Evolutionary conservation across 2,329 filamentous ascomycete genomes (phyloP), one percentile per base, ranked within the genome.

Genomic region (Nemania serpens): DNA sequence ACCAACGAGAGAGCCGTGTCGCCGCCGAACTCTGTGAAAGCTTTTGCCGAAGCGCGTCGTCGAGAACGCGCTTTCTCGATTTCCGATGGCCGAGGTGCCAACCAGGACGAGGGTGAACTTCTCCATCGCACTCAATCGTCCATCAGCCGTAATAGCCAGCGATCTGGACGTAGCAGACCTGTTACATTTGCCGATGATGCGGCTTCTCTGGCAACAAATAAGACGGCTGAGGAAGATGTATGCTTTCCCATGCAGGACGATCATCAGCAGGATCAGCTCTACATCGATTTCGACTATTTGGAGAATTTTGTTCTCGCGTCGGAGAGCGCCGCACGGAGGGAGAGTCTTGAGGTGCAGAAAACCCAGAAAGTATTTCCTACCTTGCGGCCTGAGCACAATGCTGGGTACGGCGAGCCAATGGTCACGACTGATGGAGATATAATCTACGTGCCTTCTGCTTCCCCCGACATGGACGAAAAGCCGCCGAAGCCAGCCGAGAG

Each of bases 21-120:
- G 5, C 94, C 94, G 11, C 95, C 95, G 7, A 99, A 97, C 75
- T 99, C 95, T 0, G 93, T 99, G 53, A 96, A 98, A 75, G 95
- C 95, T 3, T 99, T 99, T 76, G 95, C 95, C 17, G 91, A 95
- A 71, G 91, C 91, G 57, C 89, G 92, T 52, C 91, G 92, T 61
- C 89, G 93, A 61, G 91, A 94, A 73, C 90, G 93, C 45, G 91
- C 88, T 61, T 74, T 82, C 72, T 88, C 82, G 20, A 78, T 82
- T 64, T 84, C 82, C 15, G 84, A 84, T 64, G 66, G 17, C 71
- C 75, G 57, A 74, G 73, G 58, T 61, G 68, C 18, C 73, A 76
- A 61, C 67, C 69, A 75, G 64, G 61, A 82, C 5, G 79, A 82
- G 17, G 75, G 86, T 22, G 79, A 84, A 20, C 81, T 84, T 22